Conservation (phyloP, 2,329 filamentous ascomycete genomes). For the Fusarium tjaetaba region DNA sequence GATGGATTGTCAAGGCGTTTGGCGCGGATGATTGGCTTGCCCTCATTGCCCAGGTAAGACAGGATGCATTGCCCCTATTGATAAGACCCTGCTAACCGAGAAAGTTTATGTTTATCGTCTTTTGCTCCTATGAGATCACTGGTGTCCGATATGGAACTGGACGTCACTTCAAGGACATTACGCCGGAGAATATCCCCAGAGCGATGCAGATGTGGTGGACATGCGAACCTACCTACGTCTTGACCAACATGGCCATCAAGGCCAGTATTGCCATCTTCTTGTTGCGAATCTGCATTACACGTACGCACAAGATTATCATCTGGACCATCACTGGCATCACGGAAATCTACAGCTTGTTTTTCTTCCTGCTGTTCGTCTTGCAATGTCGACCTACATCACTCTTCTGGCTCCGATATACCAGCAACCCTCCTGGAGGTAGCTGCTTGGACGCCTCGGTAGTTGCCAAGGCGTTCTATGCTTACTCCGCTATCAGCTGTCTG, state of each 20-base stretch:
- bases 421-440: conserved; percentile 1
- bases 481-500: conserved; percentile 51
- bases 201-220: conserved; percentile 53
- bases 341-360: conserved; percentile 49
- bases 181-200: conserved; percentile 22
- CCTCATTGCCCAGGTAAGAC: conserved; percentile 45
- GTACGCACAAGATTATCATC: conserved; percentile 1
- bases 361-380: conserved; percentile 52
- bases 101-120: conserved; percentile 20
- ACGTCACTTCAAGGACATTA: conserved; percentile 5
- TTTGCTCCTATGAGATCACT: neutral
- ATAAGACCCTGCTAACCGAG: neutral
- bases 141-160: conserved; percentile 15
- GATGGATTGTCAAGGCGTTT: conserved; percentile 47
- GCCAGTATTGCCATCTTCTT: conserved; percentile 53
- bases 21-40: conserved; percentile 49
- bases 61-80: neutral
- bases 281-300: conserved; percentile 49
- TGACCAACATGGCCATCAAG: conserved; percentile 50
- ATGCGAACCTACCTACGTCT: conserved; percentile 55
- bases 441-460: neutral
- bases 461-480: conserved; percentile 35
- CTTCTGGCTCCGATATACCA: conserved; percentile 50
- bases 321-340: conserved; percentile 34
- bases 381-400: conserved; percentile 53